Base-by-base conservation (phyloP, 805 yeast genomes). In the Wickerhamomyces silvicola region DNA sequence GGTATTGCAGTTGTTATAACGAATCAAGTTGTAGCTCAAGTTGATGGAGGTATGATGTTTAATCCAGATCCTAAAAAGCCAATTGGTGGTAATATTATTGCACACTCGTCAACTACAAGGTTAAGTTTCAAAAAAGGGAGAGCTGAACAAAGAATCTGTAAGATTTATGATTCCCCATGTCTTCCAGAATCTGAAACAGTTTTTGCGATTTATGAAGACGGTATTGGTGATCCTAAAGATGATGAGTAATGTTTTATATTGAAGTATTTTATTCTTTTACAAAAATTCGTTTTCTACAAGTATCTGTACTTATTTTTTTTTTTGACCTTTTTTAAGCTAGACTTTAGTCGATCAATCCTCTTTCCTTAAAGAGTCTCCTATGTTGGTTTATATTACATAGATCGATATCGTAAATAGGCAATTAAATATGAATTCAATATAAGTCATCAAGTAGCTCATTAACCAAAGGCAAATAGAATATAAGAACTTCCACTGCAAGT, bases 31-130 rank as follows among this genome's bases (percentile, higher is more conserved):
- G 96, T 86, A 6, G 97, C 97, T 4, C 97, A 88, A 59, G 98
- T 92, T 13, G 98, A 92, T 52, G 94, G 94, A 50, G 76, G 76
- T 25, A 66, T 68, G 59, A 69, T 75, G 18, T 88, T 78, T 57
- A 87, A 88, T 47, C 95, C 96, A 2, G 98, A 92, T 57, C 97
- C 97, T 11, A 92, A 92, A 58, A 92, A 92, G 57, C 98, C 98
- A 12, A 90, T 92, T 45, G 98, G 98, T 40, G 98, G 98, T 48
- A 90, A 92, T 53, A 92, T 92, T 47, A 81, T 92, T 56, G 98
- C 97, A 1, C 98, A 92, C 57, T 79, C 95, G 13, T 87, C 97
- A 3, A 90, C 97, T 6, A 92, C 98, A 3, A 73, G 98, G 50
- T 69, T 92, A 37, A 81, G 83, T 34, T 78, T 92, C 57, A 82